A percentile compares a stretch with the other conserved stretches of the same genome.
phyloP scores from a whole-genome alignment of 2,329 filamentous ascomycete genomes.

The Magnaporthiopsis rhizophila region DNA sequence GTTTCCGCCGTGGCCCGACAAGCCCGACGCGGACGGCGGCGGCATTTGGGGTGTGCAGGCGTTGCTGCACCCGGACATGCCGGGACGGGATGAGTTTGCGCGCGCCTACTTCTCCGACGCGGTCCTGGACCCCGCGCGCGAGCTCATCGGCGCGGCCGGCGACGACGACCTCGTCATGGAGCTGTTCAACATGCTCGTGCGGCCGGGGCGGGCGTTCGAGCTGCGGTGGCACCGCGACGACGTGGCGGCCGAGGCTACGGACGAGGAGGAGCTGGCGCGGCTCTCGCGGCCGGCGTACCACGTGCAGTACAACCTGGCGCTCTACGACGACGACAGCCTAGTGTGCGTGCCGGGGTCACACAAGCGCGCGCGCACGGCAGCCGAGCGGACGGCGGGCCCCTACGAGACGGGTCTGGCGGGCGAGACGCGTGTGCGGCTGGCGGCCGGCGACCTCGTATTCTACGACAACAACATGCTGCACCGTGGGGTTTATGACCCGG shows the following conservation, averaged over 20 bases:
- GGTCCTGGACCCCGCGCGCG: conserved; percentile 54
- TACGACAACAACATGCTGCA: conserved; percentile 89
- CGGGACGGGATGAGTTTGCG: conserved; percentile 53
- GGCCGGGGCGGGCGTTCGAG: conserved; percentile 62
- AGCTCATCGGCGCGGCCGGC: conserved; percentile 41
- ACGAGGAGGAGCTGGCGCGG: conserved; percentile 58
- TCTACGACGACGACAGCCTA: conserved; percentile 66
- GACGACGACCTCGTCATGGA: conserved; percentile 73
- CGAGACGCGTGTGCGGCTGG: conserved; percentile 57
- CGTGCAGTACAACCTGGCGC: conserved; percentile 80
- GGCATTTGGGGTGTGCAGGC: conserved; percentile 91
- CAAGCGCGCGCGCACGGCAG: conserved; percentile 57
- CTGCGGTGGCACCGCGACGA: conserved; percentile 84
- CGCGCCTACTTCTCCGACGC: conserved; percentile 63
- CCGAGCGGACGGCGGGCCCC: conserved; percentile 59
- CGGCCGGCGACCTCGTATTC: conserved; percentile 73
- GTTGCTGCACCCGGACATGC: conserved; percentile 66
- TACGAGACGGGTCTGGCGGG: conserved; percentile 55
- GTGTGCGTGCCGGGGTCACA: conserved; percentile 75
- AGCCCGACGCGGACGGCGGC: conserved; percentile 36
- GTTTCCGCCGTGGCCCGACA: conserved; percentile 76
- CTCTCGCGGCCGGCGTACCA: conserved; percentile 58
- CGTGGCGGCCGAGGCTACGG: conserved; percentile 55
- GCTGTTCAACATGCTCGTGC: conserved; percentile 76
- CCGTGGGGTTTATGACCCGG: conserved; percentile 54